phyloP scores from a whole-genome alignment of 345 rosid species.

The Laguncularia racemosa region DNA sequence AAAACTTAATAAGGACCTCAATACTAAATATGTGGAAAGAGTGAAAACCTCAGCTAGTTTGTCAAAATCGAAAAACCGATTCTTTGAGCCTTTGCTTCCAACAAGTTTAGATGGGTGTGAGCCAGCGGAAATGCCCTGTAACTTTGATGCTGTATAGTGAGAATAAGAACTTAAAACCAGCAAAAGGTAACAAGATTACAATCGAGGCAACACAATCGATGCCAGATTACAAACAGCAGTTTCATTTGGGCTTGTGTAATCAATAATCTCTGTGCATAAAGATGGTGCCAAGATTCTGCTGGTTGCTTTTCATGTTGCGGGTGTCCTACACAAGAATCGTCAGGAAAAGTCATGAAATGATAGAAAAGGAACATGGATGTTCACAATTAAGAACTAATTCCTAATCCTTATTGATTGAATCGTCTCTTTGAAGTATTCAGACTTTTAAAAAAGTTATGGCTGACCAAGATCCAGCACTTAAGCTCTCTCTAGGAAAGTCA shows the following conservation, averaged over 20 bases:
- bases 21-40: not conserved
- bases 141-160: not conserved
- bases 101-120: conserved; percentile 77
- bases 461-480: conserved; percentile 66
- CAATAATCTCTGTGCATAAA: conserved; percentile 85
- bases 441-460: conserved; percentile 15
- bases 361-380: not conserved
- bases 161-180: not conserved
- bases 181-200: not conserved
- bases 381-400: not conserved
- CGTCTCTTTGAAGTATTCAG: too few species aligned
- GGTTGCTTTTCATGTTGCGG: conserved; percentile 87
- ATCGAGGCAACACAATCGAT: conserved; percentile 85
- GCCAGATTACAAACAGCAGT: conserved; percentile 96
- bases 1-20: not conserved
- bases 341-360: not conserved
- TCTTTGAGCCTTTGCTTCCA: conserved; percentile 72
- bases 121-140: conserved; percentile 56
- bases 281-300: conserved; percentile 94
- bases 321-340: conserved; percentile 49
- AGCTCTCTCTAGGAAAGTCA: conserved; percentile 20
- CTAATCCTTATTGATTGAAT: too few species aligned
- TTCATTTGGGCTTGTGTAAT: conserved; percentile 91
- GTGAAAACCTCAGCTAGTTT: conserved; percentile 76
- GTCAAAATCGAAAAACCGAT: conserved; percentile 78